A percentile compares a stretch with the other conserved stretches of the same genome.
Evolutionary conservation across 257 asterid genomes (phyloP).

Genomic region (Dorcoceras hygrometricum): DNA sequence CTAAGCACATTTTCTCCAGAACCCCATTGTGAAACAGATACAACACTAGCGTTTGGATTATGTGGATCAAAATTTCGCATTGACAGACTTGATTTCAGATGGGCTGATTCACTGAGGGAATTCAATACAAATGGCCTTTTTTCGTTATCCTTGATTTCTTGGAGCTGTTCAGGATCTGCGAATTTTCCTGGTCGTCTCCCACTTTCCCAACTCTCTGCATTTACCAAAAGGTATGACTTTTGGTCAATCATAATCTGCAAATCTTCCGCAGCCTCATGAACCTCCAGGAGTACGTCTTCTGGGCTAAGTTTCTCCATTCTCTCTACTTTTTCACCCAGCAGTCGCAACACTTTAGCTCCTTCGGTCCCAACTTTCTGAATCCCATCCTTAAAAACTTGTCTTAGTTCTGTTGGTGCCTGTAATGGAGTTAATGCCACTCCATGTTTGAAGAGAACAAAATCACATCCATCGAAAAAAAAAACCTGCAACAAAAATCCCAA

Average conservation of each 20-base stretch:
- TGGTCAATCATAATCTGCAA: slow-evolving; percentile 78
- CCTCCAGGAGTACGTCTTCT: slow-evolving; percentile 53
- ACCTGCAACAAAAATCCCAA: slow-evolving; percentile 82
- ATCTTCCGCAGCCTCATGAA: slow-evolving; percentile 90
- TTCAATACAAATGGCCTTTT: slow-evolving; percentile 40
- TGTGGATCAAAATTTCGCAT: slow-evolving; percentile 35
- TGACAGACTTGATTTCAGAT: slow-evolving; percentile 47
- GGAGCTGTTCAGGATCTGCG: slow-evolving; percentile 53
- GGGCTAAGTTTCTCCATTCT: slow-evolving; percentile 80
- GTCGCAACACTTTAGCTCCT: slow-evolving; percentile 75
- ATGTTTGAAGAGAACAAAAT: not conserved
- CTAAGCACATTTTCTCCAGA: slow-evolving; percentile 61
- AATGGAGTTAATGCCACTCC: not conserved
- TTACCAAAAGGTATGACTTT: slow-evolving; percentile 79
- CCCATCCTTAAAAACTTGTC: slow-evolving; percentile 63
- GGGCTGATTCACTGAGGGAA: slow-evolving; percentile 51
- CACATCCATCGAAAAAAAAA: not conserved
- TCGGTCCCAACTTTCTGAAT: slow-evolving; percentile 77
- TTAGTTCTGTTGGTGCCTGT: slow-evolving; percentile 73
- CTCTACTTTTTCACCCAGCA: slow-evolving; percentile 80
- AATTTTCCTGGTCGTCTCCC: slow-evolving; percentile 52
- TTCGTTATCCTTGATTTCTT: slow-evolving; percentile 69
- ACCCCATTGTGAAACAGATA: slow-evolving; percentile 63
- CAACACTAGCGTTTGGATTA: slow-evolving; percentile 38
- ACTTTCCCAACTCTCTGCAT: slow-evolving; percentile 77